Base-by-base conservation (phyloP, 805 yeast genomes). In the Saturnispora dispora region DNA sequence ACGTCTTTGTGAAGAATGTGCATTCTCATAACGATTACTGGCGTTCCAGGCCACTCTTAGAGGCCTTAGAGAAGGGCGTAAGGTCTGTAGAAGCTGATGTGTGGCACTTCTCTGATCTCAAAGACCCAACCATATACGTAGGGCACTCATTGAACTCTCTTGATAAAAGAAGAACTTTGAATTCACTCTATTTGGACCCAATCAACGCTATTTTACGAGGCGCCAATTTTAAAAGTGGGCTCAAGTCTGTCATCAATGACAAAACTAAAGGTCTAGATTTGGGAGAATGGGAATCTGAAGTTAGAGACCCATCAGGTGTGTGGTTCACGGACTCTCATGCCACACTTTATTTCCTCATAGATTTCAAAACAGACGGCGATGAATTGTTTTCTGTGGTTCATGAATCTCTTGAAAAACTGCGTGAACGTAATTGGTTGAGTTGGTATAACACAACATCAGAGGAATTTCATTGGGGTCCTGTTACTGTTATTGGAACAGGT, bases 401-500 rank as follows among this genome's bases (percentile, higher is more conserved):
- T 55, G 63, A 67, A 8, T 70, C 73, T 17, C 70, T 84, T 37
- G 63, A 70, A 47, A 73, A 76, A 5, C 71, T 83, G 36, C 69
- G 75, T 15, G 72, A 72, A 17, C 65, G 68, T 23, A 73, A 70
- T 2, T 84, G 75, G 60, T 62, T 85, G 40, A 72, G 85, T 1
- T 69, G 71, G 50, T 79, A 67, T 58, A 73, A 80, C 57, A 57
- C 67, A 13, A 55, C 57, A 3, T 55, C 66, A 3, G 61, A 67
- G 0, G 55, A 60, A 22, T 61, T 73, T 51, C 62, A 63, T 2
- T 64, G 70, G 46, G 83, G 82, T 1, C 88, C 88, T 4, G 51
- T 85, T 9, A 76, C 85, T 0, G 69, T 84, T 5, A 73, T 84
- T 6, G 72, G 82, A 30, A 84, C 89, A 0, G 93, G 93, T 1